Evolutionary conservation across 345 rosid genomes (phyloP).

Genomic region (Populus nigra): DNA sequence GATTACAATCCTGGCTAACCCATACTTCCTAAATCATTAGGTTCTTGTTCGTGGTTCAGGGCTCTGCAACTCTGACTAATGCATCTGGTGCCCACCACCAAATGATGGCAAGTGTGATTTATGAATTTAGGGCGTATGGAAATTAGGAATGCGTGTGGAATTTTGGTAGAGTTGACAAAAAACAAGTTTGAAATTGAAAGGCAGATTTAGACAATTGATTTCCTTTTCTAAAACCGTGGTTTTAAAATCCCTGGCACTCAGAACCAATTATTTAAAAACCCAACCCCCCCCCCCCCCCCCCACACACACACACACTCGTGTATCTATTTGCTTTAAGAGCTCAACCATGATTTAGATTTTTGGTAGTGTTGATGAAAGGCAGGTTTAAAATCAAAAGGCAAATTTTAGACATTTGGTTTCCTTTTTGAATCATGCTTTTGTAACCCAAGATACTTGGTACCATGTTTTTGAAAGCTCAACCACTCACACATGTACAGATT

Average conservation of each 20-base stretch:
- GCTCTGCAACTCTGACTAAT: constrained; percentile 50
- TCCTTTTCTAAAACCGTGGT: neutral
- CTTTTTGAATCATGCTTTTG: neutral
- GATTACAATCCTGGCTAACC: constrained; percentile 4
- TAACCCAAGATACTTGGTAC: neutral
- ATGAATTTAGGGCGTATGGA: neutral
- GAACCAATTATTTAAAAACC: neutral
- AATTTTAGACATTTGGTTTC: neutral
- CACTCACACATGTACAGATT: neutral
- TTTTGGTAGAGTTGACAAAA: neutral
- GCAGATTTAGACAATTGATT: neutral
- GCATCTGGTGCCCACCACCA: constrained; percentile 40
- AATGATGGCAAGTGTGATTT: constrained; percentile 47
- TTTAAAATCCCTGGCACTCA: neutral
- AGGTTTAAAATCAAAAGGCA: neutral
- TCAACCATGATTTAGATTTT: neutral
- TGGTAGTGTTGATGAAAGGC: neutral
- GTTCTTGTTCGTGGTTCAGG: constrained; percentile 75
- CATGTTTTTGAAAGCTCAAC: neutral
- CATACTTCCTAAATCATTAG: constrained; percentile 33
- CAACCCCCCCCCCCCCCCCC: neutral
- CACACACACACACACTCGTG: neutral
- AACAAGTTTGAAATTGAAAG: constrained; percentile 1
- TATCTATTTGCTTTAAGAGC: neutral
- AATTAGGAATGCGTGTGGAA: neutral